These are phyloP conservation scores for Elaphomyces granulatus DNA, from an alignment of 495 filamentous ascomycete species.

Conservation along the genomic window DNA sequence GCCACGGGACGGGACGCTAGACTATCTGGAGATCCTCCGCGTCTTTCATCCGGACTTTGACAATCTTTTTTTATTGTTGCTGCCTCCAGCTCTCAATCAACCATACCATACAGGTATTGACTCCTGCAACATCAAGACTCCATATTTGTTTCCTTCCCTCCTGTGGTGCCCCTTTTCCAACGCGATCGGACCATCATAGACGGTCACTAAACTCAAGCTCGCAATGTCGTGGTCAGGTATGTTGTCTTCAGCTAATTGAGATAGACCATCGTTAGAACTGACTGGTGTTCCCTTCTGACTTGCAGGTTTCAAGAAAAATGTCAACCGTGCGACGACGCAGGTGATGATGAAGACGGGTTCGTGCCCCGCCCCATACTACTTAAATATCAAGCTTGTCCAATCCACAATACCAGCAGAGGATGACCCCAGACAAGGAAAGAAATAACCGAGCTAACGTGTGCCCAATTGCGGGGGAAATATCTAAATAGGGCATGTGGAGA, in stretches of 20 bases:
- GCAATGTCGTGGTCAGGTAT: slow-evolving; percentile 49
- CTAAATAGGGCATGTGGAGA: slow-evolving; percentile 77
- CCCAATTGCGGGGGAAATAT: slow-evolving; percentile 2
- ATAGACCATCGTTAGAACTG: background rate
- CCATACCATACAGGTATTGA: no score
- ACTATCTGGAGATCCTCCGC: no score
- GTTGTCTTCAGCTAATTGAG: slow-evolving; percentile 5
- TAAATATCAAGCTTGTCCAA: background rate
- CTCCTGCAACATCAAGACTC: no score
- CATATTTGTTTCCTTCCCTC: no score
- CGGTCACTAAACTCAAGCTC: no score
- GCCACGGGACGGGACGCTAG: no score
- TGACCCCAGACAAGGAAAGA: slow-evolving; percentile 1
- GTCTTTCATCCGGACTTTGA: no score
- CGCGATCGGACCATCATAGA: no score
- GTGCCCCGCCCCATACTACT: slow-evolving; percentile 14
- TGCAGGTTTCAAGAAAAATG: slow-evolving; percentile 95
- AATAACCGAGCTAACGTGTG: background rate
- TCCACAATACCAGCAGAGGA: background rate
- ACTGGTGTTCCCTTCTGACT: slow-evolving; percentile 1
- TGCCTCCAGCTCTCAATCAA: no score
- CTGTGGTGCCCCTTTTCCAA: no score
- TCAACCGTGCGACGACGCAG: slow-evolving; percentile 96
- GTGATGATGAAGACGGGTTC: slow-evolving; percentile 98
- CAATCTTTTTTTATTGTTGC: no score